Conservation (phyloP, 805 yeast species). For the Metschnikowia bowlesiae region DNA sequence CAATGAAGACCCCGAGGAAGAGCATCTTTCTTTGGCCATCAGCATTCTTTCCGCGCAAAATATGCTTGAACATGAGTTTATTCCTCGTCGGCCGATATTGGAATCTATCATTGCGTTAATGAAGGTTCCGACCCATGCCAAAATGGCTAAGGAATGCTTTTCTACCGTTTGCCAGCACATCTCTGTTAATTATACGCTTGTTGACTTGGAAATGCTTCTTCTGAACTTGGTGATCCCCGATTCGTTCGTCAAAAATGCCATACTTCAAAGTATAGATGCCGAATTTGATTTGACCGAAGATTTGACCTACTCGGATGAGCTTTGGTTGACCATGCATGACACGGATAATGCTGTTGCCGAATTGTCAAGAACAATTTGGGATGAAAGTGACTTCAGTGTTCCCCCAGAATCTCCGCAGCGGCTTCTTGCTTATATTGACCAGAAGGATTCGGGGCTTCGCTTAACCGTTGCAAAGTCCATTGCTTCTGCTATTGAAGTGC, state of each 20-base stretch:
- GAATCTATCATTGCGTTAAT: conserved; percentile 60
- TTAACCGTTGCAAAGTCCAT: conserved; percentile 69
- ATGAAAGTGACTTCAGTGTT: conserved; percentile 60
- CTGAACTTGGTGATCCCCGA: conserved; percentile 56
- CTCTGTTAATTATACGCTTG: conserved; percentile 52
- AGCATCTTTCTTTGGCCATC: conserved; percentile 70
- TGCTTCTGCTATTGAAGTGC: conserved; percentile 47
- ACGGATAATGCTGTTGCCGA: conserved; percentile 58
- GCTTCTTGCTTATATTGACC: conserved; percentile 49
- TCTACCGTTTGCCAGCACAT: conserved; percentile 72
- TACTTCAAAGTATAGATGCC: conserved; percentile 79
- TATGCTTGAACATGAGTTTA: conserved; percentile 56
- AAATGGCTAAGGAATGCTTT: conserved; percentile 79
- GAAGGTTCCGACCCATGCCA: conserved; percentile 72
- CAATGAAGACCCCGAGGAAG: conserved; percentile 87
- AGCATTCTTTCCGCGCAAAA: conserved; percentile 70
- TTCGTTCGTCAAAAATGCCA: conserved; percentile 68
- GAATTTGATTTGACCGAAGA: conserved; percentile 63
- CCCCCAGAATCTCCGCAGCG: conserved; percentile 40
- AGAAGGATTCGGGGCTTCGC: conserved; percentile 62
- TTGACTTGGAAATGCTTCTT: conserved; percentile 58
- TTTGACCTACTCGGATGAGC: conserved; percentile 53
- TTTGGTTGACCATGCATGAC: conserved; percentile 78
- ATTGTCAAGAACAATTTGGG: conserved; percentile 80
- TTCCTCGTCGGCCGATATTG: conserved; percentile 68